A percentile compares a stretch with the other conserved stretches of the same genome.
Evolutionary conservation across 164 flowering plant genomes (phyloP).

Genomic region (Akebia trifoliata): DNA sequence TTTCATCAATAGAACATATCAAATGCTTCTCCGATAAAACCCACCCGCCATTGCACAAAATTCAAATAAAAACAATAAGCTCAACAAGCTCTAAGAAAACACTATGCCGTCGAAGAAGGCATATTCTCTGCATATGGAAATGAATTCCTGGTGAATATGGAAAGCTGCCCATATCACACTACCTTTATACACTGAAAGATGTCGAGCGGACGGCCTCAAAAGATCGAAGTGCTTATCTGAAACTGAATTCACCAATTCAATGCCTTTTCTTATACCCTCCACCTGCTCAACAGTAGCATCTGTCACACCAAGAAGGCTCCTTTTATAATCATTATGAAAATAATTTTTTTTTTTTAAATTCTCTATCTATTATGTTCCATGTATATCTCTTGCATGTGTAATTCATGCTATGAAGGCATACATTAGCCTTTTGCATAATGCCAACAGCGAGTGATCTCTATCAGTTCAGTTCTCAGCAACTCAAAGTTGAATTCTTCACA

Average conservation of each 20-base stretch:
- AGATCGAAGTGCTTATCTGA: conserved; percentile 63
- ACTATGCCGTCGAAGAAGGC: not conserved
- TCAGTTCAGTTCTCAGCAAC: not conserved
- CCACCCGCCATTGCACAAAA: no score
- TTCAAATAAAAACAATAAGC: no score
- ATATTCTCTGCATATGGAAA: not conserved
- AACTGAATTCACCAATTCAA: conserved; percentile 52
- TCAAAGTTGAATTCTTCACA: not conserved
- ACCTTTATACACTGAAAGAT: conserved; percentile 63
- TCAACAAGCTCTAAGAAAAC: not conserved
- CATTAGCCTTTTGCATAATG: not conserved
- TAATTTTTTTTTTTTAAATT: no score
- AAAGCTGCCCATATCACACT: no score
- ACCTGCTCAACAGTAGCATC: conserved; percentile 41
- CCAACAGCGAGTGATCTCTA: not conserved
- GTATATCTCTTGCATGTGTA: conserved; percentile 1
- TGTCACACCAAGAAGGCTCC: conserved; percentile 32
- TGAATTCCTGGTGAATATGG: not conserved
- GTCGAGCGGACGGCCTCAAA: conserved; percentile 65
- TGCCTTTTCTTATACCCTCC: conserved; percentile 34
- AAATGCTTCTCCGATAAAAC: no score
- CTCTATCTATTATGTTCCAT: not conserved
- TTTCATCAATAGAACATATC: no score
- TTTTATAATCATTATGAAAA: conserved; percentile 4
- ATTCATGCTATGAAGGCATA: conserved; percentile 3